Evolutionary conservation across 495 filamentous ascomycete genomes (phyloP), one percentile per base, ranked within the genome.

Genomic region (Lasiosphaeria hispida): DNA sequence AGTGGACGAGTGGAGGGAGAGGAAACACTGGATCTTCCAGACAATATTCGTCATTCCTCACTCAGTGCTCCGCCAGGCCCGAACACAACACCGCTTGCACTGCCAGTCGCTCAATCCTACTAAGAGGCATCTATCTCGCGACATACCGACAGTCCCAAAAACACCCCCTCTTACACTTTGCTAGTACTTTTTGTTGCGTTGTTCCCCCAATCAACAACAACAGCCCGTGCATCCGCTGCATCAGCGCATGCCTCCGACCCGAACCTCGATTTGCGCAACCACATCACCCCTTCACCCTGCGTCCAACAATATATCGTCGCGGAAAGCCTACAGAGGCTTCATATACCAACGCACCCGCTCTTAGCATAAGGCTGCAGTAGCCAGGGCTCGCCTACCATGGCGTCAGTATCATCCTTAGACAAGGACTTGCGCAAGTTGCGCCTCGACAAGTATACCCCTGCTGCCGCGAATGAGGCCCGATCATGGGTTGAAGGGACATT

Each of bases 371-470:
- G 37, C 14, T 19, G 18, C 6, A 3, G 15, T n/a, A 43, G 47
- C 14, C 38, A 36, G 6, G 23, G 23, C 23, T 30, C 53, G 37
- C 35, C 42, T 36, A 52, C 51, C 60, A 97, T 97, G 94, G 92
- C 95, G 60, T 97, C 95, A 38, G 95, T 97, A 8, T 81, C 90
- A 44, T 96, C 91, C 56, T 76, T 99, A 36, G 95, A 99, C 69
- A 92, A 91, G 71, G 95, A 99, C 79, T 80, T 99, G 85, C 89
- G 88, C 77, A 92, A 87, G 69, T 69, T 96, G 77, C 93, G 95
- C 71, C 75, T 96, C 66, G 89, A 89, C 39, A 92, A 93, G 75
- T 97, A 97, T 78, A 97, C 94, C 18, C 90, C 92, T 19, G 85
- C 88, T 64, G 94, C 93, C 50, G 91, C 92, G 45, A 87, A 91